Conservation (phyloP, 179 eudicot genomes). For the Silene coronaria region DNA sequence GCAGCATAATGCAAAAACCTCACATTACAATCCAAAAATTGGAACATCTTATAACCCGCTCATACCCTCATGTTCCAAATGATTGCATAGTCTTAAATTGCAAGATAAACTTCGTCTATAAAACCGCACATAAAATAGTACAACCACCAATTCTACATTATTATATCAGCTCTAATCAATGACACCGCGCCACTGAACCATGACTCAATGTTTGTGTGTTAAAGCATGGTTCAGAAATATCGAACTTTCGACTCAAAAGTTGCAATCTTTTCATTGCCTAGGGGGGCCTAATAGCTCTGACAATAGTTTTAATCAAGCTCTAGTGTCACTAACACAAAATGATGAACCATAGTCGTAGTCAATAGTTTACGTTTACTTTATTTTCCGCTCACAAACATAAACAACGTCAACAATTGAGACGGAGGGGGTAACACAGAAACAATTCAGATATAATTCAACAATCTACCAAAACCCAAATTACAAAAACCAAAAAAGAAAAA, state of each 20-base stretch:
- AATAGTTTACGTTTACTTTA: no score
- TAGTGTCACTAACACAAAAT: background rate
- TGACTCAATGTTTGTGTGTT: background rate
- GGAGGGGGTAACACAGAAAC: no score
- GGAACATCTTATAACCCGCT: background rate
- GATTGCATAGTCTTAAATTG: background rate
- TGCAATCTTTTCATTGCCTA: no score
- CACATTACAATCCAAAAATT: conserved; percentile 1
- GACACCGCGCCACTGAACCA: background rate
- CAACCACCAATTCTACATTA: background rate
- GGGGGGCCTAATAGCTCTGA: no score
- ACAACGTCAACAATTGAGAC: background rate
- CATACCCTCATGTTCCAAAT: background rate
- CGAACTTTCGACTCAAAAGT: background rate
- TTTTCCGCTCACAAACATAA: no score
- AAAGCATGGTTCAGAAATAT: background rate
- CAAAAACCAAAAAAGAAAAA: background rate
- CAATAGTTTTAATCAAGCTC: background rate
- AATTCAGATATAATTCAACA: background rate
- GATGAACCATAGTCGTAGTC: no score
- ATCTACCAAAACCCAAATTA: background rate
- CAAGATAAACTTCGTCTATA: background rate
- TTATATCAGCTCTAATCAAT: background rate
- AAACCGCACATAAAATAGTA: background rate
- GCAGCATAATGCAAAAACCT: conserved; percentile 12